A percentile compares a stretch with the other conserved stretches of the same genome.
These are phyloP conservation scores for Westerdykella aurantiaca DNA, from an alignment of 2,329 filamentous ascomycete species.

Conservation along the genomic window DNA sequence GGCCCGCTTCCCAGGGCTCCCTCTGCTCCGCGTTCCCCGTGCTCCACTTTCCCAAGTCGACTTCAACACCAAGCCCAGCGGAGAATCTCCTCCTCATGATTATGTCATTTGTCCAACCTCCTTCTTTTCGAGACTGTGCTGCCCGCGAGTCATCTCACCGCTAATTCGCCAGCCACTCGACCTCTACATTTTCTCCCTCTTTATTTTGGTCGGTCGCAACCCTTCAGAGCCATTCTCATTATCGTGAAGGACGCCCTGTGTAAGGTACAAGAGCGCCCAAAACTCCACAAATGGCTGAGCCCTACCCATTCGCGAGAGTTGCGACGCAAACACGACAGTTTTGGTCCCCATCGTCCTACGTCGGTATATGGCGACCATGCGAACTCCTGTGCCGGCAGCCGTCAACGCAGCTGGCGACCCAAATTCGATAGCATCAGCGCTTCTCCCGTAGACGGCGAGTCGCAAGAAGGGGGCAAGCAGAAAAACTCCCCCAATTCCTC, in stretches of 20 bases:
- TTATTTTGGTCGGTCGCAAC: conserved; percentile 7
- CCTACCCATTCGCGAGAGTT: conserved; percentile 13
- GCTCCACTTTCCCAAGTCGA: no score
- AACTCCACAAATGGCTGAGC: conserved; percentile 20
- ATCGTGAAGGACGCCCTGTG: conserved; percentile 25
- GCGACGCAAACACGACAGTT: conserved; percentile 28
- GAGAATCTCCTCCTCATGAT: conserved; percentile 8
- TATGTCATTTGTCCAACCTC: conserved; percentile 33
- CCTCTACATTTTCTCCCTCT: conserved; percentile 19
- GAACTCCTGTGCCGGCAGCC: no score
- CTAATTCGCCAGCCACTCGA: conserved; percentile 12
- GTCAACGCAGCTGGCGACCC: no score
- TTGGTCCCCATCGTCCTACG: conserved; percentile 4
- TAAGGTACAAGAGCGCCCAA: conserved; percentile 18
- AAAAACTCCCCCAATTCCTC: conserved; percentile 3
- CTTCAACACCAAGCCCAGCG: no score
- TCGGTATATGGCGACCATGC: no score
- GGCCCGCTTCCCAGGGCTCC: neutral
- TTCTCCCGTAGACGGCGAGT: no score
- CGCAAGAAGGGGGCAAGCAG: conserved; percentile 12
- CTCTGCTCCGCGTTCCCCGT: neutral
- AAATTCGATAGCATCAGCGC: no score
- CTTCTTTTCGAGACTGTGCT: conserved; percentile 13
- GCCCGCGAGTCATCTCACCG: conserved; percentile 36
- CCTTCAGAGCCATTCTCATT: conserved; percentile 23